Evolutionary conservation across 371 early-diverging fungal genomes (phyloP).

Genomic region (Mucor velutinosus): DNA sequence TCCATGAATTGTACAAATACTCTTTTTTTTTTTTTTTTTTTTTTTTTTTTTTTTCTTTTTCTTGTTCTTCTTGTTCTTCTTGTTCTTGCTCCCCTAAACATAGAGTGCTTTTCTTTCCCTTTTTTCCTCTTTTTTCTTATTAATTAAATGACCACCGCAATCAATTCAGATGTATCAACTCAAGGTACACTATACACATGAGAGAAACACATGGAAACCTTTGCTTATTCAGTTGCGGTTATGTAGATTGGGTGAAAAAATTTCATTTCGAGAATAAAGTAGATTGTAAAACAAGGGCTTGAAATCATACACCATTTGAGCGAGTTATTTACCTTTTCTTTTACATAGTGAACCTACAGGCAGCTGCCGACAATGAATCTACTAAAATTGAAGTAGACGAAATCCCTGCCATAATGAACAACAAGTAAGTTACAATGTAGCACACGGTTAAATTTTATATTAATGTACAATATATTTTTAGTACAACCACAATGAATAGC

Average conservation of each 20-base stretch:
- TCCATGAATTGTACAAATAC: not conserved
- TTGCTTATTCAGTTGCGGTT: not conserved
- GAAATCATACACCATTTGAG: not conserved
- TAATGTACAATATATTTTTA: conserved; percentile 11
- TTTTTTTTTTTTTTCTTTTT: too few relatives aligned
- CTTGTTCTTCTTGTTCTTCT: too few relatives aligned
- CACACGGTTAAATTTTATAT: not conserved
- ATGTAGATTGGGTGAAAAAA: conserved; percentile 43
- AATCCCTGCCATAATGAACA: conserved; percentile 17
- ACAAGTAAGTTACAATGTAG: conserved; percentile 6
- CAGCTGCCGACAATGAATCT: conserved; percentile 35
- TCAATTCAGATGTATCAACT: conserved; percentile 1
- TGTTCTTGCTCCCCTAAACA: not conserved
- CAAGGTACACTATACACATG: conserved; percentile 3
- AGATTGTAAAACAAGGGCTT: conserved; percentile 26
- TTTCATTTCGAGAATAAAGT: conserved; percentile 42
- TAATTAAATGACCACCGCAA: not conserved
- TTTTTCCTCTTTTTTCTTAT: not conserved
- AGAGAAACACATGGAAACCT: not conserved
- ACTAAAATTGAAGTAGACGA: conserved; percentile 38
- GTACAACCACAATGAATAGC: conserved; percentile 4
- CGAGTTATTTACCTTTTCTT: not conserved
- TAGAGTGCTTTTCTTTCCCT: not conserved
- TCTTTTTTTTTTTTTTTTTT: not conserved
- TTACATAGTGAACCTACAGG: conserved; percentile 36